Evolutionary conservation across 768 basidiomycete species (phyloP), one percentile per base, ranked within the genome.

Genomic region (Lentinula raphanica): DNA sequence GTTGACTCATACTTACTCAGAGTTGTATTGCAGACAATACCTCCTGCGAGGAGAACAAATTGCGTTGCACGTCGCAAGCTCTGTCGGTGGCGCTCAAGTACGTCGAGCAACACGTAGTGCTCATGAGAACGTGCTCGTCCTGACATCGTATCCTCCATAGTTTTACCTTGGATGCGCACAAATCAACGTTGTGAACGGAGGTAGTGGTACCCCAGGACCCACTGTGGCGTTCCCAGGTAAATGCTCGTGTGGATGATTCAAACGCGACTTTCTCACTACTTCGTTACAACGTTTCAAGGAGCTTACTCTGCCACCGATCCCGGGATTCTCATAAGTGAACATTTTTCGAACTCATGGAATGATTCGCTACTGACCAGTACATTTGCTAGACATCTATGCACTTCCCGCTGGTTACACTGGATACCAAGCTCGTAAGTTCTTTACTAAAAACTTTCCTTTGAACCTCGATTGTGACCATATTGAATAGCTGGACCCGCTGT

Each of bases 151-250:
- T 23, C n/a, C 17, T 28, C 29, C 42, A 6, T 59, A 74, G 69
- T 69, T 72, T 61, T 75, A 75, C 53, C 64, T 75, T 50, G 68
- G 64, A n/a, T 75, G 74, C 55, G 74, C 71, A 5, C 72, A 74
- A 40, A 66, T 75, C 59, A 73, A 71, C 21, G 67, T 74, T 45
- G 66, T 71, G 17, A 65, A 66, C 31, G 72, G 72, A 25, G 72
- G 72, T 11, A 65, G 50, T 29, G 72, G 72, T 23, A 59, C 49
- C 1, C 71, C 71, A 13, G 58, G 61, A n/a, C 72, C 72, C 12
- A 61, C 64, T 4, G 71, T 72, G 1, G 69, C 71, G 12, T 72
- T 74, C 65, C 72, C 72, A 58, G 72, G 71, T 72, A 28, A n/a
- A 15, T 48, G 17, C 23, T 13, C 15, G 28, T 29, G 21, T 44